These are phyloP conservation scores for Erodium maritimum DNA, from an alignment of 345 rosid species.

Conservation along the genomic window DNA sequence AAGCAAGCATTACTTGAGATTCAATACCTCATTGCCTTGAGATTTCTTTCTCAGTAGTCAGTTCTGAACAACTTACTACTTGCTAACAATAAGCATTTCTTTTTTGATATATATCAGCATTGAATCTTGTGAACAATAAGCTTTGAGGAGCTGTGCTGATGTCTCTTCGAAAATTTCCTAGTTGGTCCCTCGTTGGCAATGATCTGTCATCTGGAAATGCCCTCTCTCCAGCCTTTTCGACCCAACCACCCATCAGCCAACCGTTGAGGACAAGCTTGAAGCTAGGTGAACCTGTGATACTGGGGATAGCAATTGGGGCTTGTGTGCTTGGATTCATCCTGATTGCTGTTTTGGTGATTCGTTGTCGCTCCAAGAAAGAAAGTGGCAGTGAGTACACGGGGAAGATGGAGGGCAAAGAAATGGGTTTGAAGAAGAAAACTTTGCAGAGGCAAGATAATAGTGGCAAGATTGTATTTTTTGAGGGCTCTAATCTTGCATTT, in stretches of 20 bases:
- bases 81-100: conserved; percentile 64
- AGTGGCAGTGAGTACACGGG: conserved; percentile 6
- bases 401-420: conserved; percentile 25
- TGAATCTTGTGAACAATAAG: conserved; percentile 55
- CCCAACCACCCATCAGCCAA: conserved; percentile 24
- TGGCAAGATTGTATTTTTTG: conserved; percentile 66
- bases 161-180: conserved; percentile 61
- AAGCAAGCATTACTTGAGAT: conserved; percentile 64
- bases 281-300: conserved; percentile 34
- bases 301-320: conserved; percentile 42
- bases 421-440: conserved; percentile 32
- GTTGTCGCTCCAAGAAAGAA: conserved; percentile 27
- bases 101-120: conserved; percentile 27
- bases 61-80: conserved; percentile 42
- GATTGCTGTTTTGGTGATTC: conserved; percentile 31
- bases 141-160: conserved; percentile 52
- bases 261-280: conserved; percentile 24
- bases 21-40: conserved; percentile 25
- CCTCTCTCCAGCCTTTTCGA: conserved; percentile 24
- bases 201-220: conserved; percentile 27
- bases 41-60: conserved; percentile 47
- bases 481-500: conserved; percentile 69
- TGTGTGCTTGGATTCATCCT: conserved; percentile 31
- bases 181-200: conserved; percentile 51
- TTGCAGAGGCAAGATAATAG: conserved; percentile 44